phyloP scores from a whole-genome alignment of 2,329 filamentous ascomycete genomes.

The Polytolypa hystricis region DNA sequence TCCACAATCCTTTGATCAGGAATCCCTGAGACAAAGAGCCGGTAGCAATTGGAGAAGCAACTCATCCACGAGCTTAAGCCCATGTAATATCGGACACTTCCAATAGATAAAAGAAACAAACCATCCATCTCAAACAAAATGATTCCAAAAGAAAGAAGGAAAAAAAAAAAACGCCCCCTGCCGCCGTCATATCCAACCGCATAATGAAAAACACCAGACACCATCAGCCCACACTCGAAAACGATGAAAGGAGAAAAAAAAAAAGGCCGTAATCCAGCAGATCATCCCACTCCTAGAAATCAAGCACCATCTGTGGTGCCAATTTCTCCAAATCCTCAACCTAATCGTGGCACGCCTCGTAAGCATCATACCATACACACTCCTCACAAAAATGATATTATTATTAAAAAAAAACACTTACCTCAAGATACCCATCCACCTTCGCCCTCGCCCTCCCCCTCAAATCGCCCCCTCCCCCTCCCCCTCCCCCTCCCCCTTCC shows the following conservation, averaged over 20 bases:
- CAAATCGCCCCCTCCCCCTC: constrained; percentile 19
- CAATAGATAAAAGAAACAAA: too few species aligned
- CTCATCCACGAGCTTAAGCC: too few species aligned
- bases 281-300: constrained; percentile 47
- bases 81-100: too few species aligned
- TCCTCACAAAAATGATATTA: neutral
- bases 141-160: too few species aligned
- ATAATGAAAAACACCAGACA: neutral
- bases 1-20: too few species aligned
- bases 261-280: neutral
- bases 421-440: constrained; percentile 58
- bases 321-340: constrained; percentile 85
- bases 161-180: neutral
- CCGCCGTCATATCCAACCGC: neutral
- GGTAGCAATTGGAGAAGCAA: too few species aligned
- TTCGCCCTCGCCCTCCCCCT: constrained; percentile 17
- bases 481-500: constrained; percentile 21
- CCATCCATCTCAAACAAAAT: too few species aligned
- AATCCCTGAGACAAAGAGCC: too few species aligned
- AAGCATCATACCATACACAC: neutral
- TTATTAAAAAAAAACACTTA: constrained; percentile 30
- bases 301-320: constrained; percentile 71
- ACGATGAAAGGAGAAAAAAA: neutral
- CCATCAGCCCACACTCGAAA: neutral
- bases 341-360: too few species aligned